Percentiles rank a stretch among this genome's conserved stretches.
phyloP scores from a whole-genome alignment of 306 rosid species.

The Quercus bicolor region DNA sequence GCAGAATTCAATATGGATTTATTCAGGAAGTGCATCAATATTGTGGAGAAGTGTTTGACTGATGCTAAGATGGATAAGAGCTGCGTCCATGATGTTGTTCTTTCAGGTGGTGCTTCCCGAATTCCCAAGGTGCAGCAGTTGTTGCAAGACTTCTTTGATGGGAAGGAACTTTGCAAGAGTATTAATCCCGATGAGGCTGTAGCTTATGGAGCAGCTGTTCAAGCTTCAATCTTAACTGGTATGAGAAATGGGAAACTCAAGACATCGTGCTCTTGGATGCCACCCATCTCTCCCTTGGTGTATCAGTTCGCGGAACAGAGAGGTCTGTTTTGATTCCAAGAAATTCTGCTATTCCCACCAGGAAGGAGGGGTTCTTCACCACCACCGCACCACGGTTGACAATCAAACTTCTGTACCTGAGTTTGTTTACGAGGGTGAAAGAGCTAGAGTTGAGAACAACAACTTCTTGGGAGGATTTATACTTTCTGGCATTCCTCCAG shows the following conservation, averaged over 20 bases:
- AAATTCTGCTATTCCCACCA: too few relatives aligned
- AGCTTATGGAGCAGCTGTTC: conserved; percentile 10
- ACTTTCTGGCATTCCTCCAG: conserved; percentile 16
- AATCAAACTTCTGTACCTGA: conserved; percentile 2
- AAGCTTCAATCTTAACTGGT: neutral
- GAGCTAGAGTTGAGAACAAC: conserved; percentile 2
- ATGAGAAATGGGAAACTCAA: conserved; percentile 3
- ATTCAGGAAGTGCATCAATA: too few relatives aligned
- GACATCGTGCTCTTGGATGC: conserved; percentile 11
- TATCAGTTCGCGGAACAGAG: neutral
- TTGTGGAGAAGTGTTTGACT: too few relatives aligned
- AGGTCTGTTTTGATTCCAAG: neutral
- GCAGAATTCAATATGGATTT: too few relatives aligned
- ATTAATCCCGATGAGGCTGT: conserved; percentile 22
- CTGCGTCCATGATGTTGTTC: too few relatives aligned
- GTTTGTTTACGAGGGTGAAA: conserved; percentile 16
- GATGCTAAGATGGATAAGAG: too few relatives aligned
- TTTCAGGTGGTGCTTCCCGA: too few relatives aligned
- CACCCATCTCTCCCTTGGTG: conserved; percentile 20
- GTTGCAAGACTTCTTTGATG: too few relatives aligned
- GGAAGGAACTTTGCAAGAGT: conserved; percentile 8
- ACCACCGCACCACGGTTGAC: neutral
- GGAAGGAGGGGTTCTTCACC: neutral
- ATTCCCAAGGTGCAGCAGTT: too few relatives aligned
- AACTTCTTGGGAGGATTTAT: conserved; percentile 11